These are phyloP conservation scores for Pichiaceae sp. DNA, from an alignment of 1,139 yeast genomes.

Conservation along the genomic window DNA sequence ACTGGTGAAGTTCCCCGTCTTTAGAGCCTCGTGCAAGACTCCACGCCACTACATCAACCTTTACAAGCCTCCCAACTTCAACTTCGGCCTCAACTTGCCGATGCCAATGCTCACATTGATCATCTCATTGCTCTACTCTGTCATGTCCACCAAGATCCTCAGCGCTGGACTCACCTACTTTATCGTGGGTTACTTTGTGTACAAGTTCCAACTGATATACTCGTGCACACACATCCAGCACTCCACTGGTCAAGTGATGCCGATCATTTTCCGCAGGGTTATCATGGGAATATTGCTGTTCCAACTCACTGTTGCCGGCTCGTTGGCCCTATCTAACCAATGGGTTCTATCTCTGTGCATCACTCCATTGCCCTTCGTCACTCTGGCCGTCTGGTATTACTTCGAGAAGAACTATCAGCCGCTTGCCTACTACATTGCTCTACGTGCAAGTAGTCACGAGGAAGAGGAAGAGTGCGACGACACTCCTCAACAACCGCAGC, in stretches of 20 bases:
- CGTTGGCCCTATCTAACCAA: conserved; percentile 71
- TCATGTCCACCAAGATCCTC: conserved; percentile 67
- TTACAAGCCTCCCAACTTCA: conserved; percentile 69
- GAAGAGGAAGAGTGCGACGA: conserved; percentile 2
- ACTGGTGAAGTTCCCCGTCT: conserved; percentile 48
- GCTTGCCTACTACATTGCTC: conserved; percentile 74
- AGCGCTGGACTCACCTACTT: conserved; percentile 70
- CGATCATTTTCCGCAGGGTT: conserved; percentile 65
- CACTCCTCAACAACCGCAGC: background rate
- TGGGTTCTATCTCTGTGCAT: conserved; percentile 64
- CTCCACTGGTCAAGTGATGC: conserved; percentile 87
- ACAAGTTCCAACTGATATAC: conserved; percentile 72
- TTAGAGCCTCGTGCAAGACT: conserved; percentile 50
- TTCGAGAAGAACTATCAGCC: conserved; percentile 80
- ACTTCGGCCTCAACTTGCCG: conserved; percentile 75
- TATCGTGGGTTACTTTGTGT: conserved; percentile 65
- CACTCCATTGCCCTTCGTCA: conserved; percentile 66
- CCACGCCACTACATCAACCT: conserved; percentile 53
- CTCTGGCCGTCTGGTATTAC: conserved; percentile 64
- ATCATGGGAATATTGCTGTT: conserved; percentile 64
- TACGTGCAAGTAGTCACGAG: conserved; percentile 44
- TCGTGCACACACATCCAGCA: conserved; percentile 84
- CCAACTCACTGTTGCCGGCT: conserved; percentile 89
- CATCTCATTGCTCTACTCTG: conserved; percentile 69
- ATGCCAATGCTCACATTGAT: conserved; percentile 72